Base-by-base conservation (phyloP, 1,139 yeast species). In the Zhuliangozyma parablackwelliae region DNA sequence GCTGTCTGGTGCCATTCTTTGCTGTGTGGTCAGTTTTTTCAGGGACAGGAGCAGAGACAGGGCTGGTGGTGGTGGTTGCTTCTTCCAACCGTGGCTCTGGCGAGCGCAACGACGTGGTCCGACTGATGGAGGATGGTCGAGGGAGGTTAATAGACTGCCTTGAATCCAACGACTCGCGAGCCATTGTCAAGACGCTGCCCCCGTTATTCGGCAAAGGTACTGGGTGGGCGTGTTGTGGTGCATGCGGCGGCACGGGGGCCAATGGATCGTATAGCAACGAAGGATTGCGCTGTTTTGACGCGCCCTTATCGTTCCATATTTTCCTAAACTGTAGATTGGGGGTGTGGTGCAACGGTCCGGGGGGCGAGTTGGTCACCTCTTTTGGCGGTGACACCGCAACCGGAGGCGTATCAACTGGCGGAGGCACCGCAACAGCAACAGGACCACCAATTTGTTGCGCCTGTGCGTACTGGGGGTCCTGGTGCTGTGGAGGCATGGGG, bases 231-330 rank as follows among this genome's bases (percentile, higher is more conserved):
- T 23, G 24, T 27, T 10, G 11, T 34, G 25, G 31, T 29, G 31
- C 29, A 6, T 13, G 36, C 11, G 16, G 29, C 13, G 51, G 50
- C 4, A 37, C 57, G 7, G 66, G 64, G 2, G 67, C 68, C 38
- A 66, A 54, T 2, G 72, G 72, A 42, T 66, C 72, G 40, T 49
- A 65, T 30, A 62, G 45, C 23, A 65, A 46, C 12, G 69, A 62
- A 6, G 69, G 69, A 42, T 64, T 61, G 40, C 72, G 48, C 11
- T 56, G 65, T 29, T 60, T 44, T 10, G 48, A 32, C 23, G 32
- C 41, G 10, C 34, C 45, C 11, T 44, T 37, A 10, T 46, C 49
- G 34, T 61, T 65, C 72, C 73, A 67, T 20, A 68, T 65, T 44
- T 67, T 65, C 34, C 72, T 49, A 46, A 68, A 68, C 42, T 65